Conservation (phyloP, 225 moss, liverwort and hornwort species). For the Pseudoscleropodium purum region DNA sequence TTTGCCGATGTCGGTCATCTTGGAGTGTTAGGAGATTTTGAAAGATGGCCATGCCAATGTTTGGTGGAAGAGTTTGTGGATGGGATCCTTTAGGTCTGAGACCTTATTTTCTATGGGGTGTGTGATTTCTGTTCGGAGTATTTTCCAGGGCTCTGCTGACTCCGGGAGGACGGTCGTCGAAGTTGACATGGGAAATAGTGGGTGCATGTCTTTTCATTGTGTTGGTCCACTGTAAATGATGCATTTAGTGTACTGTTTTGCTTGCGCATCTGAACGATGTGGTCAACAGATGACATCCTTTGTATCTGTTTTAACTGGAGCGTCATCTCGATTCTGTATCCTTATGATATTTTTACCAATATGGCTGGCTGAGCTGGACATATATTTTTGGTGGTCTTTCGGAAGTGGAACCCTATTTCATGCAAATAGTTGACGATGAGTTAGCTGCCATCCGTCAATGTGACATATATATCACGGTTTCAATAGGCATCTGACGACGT, state of each 20-base stretch:
- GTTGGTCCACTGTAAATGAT: not conserved
- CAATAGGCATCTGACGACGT: not conserved
- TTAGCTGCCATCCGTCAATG: not conserved
- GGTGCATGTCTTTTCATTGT: constrained; percentile 1
- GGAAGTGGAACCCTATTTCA: not conserved
- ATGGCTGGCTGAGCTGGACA: not conserved
- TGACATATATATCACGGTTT: not conserved
- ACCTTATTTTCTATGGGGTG: not conserved
- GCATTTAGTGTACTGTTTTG: not conserved
- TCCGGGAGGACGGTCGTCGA: not conserved
- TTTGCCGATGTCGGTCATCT: not conserved
- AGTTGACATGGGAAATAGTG: constrained; percentile 5
- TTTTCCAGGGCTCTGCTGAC: constrained; percentile 7
- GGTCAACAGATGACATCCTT: not conserved
- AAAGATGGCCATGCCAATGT: not conserved
- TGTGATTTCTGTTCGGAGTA: not conserved
- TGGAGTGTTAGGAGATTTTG: not conserved
- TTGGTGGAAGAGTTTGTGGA: not conserved
- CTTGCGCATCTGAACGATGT: not conserved
- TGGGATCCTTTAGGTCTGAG: not conserved
- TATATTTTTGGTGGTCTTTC: not conserved
- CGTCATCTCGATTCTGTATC: not conserved
- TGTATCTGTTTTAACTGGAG: not conserved
- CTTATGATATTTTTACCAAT: not conserved
- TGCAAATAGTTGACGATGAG: not conserved